phyloP scores from a whole-genome alignment of 2,329 filamentous ascomycete species.

The Cyphellophora attinorum region DNA sequence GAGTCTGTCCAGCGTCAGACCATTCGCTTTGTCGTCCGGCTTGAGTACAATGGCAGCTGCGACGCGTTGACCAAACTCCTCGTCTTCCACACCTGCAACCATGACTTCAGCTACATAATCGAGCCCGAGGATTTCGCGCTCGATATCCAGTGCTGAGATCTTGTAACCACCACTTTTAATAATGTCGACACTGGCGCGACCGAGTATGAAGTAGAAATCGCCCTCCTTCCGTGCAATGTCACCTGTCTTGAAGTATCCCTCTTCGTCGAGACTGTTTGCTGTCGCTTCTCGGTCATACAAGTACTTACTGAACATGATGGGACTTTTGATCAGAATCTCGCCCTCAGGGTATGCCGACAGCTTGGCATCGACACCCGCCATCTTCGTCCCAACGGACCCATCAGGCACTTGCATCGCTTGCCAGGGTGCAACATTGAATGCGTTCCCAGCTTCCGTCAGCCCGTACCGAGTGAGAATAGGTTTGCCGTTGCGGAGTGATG shows the following conservation, averaged over 20 bases:
- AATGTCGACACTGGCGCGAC: constrained; percentile 34
- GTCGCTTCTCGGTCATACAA: constrained; percentile 21
- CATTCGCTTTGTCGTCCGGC: constrained; percentile 2
- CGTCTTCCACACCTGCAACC: constrained; percentile 37
- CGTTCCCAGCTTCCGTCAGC: constrained; percentile 32
- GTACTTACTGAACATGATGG: constrained; percentile 30
- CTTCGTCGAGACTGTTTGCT: constrained; percentile 6
- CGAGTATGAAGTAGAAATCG: constrained; percentile 33
- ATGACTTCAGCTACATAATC: constrained; percentile 37
- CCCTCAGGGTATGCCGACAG: constrained; percentile 35
- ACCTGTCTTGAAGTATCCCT: constrained; percentile 31
- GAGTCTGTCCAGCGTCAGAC: constrained; percentile 15
- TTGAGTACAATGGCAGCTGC: constrained; percentile 28
- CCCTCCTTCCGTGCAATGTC: constrained; percentile 20
- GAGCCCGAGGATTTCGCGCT: constrained; percentile 35
- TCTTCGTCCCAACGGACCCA: constrained; percentile 22
- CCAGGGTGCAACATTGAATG: constrained; percentile 27
- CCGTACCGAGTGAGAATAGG: constrained; percentile 33
- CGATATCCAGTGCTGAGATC: constrained; percentile 37
- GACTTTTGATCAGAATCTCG: constrained; percentile 31
- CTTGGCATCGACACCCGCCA: constrained; percentile 29
- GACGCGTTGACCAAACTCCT: constrained; percentile 40
- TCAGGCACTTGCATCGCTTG: constrained; percentile 5
- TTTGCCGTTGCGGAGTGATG: constrained; percentile 26
- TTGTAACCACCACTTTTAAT: constrained; percentile 27